A percentile compares a stretch with the other conserved stretches of the same genome.
These are phyloP conservation scores for Diplodia seriata DNA, from an alignment of 2,329 filamentous ascomycete genomes.

Conservation along the genomic window DNA sequence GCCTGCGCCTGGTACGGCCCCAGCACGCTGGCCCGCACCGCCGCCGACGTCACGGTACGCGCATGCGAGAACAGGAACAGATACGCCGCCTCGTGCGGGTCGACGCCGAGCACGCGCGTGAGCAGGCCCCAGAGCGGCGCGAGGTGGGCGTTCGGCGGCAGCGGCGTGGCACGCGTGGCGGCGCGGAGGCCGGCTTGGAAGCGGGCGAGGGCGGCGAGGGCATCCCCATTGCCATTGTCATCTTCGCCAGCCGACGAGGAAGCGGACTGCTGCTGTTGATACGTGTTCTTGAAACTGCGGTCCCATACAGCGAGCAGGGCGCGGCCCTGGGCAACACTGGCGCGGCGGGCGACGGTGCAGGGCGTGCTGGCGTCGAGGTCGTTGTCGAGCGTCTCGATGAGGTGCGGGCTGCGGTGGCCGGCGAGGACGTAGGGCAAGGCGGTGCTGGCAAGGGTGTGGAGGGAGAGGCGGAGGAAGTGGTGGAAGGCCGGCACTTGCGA, in stretches of 20 bases:
- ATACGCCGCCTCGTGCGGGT: slow-evolving; percentile 70
- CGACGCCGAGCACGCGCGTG: slow-evolving; percentile 66
- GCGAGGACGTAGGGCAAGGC: slow-evolving; percentile 77
- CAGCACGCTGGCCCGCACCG: slow-evolving; percentile 77
- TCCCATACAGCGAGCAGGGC: slow-evolving; percentile 80
- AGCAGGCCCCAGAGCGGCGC: slow-evolving; percentile 75
- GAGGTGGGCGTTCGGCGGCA: slow-evolving; percentile 63
- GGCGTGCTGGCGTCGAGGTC: slow-evolving; percentile 76
- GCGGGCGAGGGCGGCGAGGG: slow-evolving; percentile 38
- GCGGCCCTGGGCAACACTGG: slow-evolving; percentile 76
- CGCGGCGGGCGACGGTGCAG: slow-evolving; percentile 79
- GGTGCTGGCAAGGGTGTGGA: slow-evolving; percentile 74
- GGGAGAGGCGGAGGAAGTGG: slow-evolving; percentile 72
- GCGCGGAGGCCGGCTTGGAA: slow-evolving; percentile 45
- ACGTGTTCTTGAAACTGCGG: slow-evolving; percentile 63
- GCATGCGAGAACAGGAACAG: slow-evolving; percentile 78
- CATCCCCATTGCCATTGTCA: slow-evolving; percentile 20
- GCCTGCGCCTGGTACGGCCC: slow-evolving; percentile 82
- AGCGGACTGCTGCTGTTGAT: slow-evolving; percentile 31
- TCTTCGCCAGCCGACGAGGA: not conserved
- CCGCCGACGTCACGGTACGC: slow-evolving; percentile 77
- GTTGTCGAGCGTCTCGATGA: slow-evolving; percentile 71
- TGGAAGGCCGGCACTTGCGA: slow-evolving; percentile 59
- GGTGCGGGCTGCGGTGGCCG: slow-evolving; percentile 63
- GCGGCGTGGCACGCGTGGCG: slow-evolving; percentile 34